These are phyloP conservation scores for Penicillium sp. DNA, from an alignment of 2,329 filamentous ascomycete species.

Conservation along the genomic window DNA sequence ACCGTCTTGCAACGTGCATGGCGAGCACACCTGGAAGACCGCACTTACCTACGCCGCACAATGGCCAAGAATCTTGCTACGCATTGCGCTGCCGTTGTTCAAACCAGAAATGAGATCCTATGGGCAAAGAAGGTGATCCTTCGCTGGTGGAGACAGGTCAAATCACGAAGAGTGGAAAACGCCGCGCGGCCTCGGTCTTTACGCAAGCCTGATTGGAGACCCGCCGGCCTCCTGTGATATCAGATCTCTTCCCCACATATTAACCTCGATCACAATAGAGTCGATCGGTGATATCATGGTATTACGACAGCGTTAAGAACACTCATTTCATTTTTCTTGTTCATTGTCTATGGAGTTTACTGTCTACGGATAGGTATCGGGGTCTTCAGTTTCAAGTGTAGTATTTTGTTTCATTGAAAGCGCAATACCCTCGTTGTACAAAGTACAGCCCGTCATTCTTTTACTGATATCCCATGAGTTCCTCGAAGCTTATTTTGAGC, in stretches of 20 bases:
- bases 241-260: background rate
- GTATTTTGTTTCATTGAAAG: background rate
- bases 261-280: background rate
- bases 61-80: constrained; percentile 28
- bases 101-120: constrained; percentile 43
- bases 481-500: background rate
- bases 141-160: constrained; percentile 34
- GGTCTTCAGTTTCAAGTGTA: background rate
- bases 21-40: constrained; percentile 34
- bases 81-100: constrained; percentile 50
- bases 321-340: constrained; percentile 1
- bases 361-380: background rate
- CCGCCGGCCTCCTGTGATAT: constrained; percentile 1
- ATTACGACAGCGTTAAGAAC: constrained; percentile 10
- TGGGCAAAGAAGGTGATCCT: constrained; percentile 37
- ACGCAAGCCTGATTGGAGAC: background rate
- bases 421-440: background rate
- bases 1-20: constrained; percentile 54
- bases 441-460: background rate
- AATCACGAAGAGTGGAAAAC: constrained; percentile 12
- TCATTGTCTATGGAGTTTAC: background rate
- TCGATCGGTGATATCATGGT: background rate
- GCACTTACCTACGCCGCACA: constrained; percentile 18
- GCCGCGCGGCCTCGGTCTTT: background rate
- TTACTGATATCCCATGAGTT: background rate